Evolutionary conservation across 176 grass and related monocot species (phyloP), one percentile per base, ranked within the genome.

Genomic region (Guadua angustifolia): DNA sequence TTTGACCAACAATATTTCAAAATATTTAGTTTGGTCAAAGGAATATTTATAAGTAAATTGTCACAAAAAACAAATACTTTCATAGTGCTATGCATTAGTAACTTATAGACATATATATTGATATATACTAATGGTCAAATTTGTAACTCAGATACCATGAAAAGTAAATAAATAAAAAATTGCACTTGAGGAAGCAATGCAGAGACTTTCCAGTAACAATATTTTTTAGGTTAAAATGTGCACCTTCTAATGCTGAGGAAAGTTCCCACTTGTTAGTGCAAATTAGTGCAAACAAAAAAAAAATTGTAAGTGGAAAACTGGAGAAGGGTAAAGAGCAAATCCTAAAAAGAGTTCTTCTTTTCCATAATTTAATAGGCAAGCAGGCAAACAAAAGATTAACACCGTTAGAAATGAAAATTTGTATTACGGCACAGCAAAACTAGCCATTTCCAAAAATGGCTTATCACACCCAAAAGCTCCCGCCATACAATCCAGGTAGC

Each of bases 141-240:
- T 79, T 65, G 17, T 24, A 79, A 46, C 56, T 43, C 58, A 12
- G 39, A 84, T 24, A 69, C 63, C 7, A 85, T 40, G 29, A 62
- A 84, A 84, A 45, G 65, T 45, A 7, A 82, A 35, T 51, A 12
- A 61, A 71, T 47, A 39, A 33, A 33, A 24, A 74, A 16, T 6
- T 16, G 55, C 13, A 59, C 53, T 60, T 59, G 16, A 57, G 38
- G 24, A 7, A 69, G 52, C 24, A 78, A 12, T 46, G 22, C 5
- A 42, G 29, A 15, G 53, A 69, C 64, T 25, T 70, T 9, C 56
- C 8, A 71, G 21, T 6, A 11, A 39, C 4, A 64, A 64, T 12
- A 19, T 43, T 69, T 44, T 59, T 62, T 57, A 45, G 50, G 4
- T 4, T 24, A 25, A 46, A 71, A 57, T 57, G 2, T 57, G 55